Conservation (phyloP, 106 monocot genomes). For the Agapanthus africanus region DNA sequence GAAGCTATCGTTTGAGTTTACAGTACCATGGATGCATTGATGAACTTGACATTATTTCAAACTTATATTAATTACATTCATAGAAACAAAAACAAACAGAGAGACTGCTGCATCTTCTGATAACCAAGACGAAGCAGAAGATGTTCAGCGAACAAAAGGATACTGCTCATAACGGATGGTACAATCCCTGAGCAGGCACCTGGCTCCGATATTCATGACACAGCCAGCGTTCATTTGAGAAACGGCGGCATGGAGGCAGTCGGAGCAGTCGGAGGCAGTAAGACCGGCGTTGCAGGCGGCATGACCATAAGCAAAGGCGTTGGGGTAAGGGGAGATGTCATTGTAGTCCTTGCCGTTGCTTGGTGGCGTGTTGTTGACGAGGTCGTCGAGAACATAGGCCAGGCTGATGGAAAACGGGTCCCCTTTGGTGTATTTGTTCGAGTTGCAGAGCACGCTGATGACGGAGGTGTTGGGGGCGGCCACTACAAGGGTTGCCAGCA, state of each 20-base stretch:
- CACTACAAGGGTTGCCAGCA: not conserved
- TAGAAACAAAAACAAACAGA: not conserved
- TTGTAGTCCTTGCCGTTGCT: conserved; percentile 11
- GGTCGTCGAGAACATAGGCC: conserved; percentile 14
- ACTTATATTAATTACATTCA: no score
- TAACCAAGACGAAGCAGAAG: not conserved
- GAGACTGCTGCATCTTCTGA: not conserved
- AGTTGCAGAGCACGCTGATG: conserved; percentile 8
- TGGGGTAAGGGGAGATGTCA: conserved; percentile 23
- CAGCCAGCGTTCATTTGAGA: not conserved
- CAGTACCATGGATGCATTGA: not conserved
- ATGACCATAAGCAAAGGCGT: conserved; percentile 16
- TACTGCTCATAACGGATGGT: conserved; percentile 8
- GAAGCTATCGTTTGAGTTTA: not conserved
- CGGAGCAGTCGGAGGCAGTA: conserved; percentile 10
- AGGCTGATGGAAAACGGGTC: conserved; percentile 15
- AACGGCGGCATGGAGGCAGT: conserved; percentile 10
- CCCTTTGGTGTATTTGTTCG: conserved; percentile 1
- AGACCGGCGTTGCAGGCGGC: conserved; percentile 7
- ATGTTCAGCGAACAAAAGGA: conserved; percentile 5
- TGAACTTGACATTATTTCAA: no score
- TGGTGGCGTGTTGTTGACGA: not conserved
- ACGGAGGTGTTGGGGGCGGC: not conserved
- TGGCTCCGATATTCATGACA: conserved; percentile 7
- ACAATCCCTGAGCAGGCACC: conserved; percentile 1